Evolutionary conservation across 2,329 filamentous ascomycete species (phyloP), one percentile per base, ranked within the genome.

Genomic region (Aureobasidium uvarum): DNA sequence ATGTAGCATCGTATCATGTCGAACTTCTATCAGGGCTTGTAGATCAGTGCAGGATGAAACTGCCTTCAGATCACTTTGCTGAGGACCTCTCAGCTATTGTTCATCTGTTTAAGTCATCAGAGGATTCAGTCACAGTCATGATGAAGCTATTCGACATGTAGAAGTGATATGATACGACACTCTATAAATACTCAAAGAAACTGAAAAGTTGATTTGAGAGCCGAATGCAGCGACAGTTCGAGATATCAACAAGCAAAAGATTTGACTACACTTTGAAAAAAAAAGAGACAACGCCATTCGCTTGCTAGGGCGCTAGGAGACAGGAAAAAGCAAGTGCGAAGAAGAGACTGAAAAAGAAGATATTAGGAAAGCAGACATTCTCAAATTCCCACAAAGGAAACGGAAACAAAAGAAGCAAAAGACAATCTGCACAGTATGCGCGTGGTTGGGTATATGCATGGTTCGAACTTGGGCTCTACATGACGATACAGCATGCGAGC

Each of bases 401-500:
- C n/a, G 48, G 16, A 31, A 58, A 33, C 28, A 51, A 64, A 20
- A 5, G 46, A 54, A 54, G 18, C 41, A 28, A 33, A 58, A 20
- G 62, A 52, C n/a, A n/a, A n/a, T n/a, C n/a, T 64, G 25, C 20
- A 45, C 38, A 45, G 8, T 43, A 33, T 45, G 54, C 39, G 25
- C 18, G 39, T 45, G 39, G 39, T 58, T 58, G 31, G 28, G 43
- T 58, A 39, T 65, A 52, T 59, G 58, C 58, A 62, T 39, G 20
- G 10, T 45, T 25, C 10, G 31, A 16, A 51, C 48, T 51, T 16
- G 25, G 6, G 3, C 46, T 69, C 85, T 81, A 92, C 89, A 92
- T 92, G 70, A 93, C 84, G 67, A 91, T 80, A 76, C 89, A 92
- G 76, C 89, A 90, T 66, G 85, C 86, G 70, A 88, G 89, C 13